Evolutionary conservation across 306 rosid species (phyloP).

Genomic region (Castanospermum australe): DNA sequence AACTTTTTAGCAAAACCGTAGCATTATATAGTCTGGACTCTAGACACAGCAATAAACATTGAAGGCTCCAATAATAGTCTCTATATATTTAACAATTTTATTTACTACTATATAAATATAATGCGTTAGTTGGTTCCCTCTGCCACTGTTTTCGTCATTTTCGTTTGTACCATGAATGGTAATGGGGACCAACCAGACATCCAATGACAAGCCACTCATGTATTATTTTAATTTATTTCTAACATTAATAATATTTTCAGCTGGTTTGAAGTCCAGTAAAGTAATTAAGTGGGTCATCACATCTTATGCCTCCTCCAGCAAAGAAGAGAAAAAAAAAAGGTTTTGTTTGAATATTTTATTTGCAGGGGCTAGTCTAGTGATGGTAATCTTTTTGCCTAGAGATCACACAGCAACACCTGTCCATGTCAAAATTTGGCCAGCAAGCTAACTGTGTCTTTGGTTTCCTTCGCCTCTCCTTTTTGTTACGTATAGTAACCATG

Average conservation of each 20-base stretch:
- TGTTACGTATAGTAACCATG: neutral
- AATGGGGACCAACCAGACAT: constrained; percentile 15
- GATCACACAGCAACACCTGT: constrained; percentile 45
- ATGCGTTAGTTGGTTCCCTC: neutral
- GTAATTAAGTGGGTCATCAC: constrained; percentile 27
- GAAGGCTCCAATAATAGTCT: constrained; percentile 1
- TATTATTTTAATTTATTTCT: neutral
- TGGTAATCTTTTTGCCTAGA: constrained; percentile 32
- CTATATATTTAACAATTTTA: neutral
- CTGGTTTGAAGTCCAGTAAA: neutral
- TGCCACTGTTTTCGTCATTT: neutral
- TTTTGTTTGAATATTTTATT: neutral
- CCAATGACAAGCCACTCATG: constrained; percentile 16
- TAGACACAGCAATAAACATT: neutral
- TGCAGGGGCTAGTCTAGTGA: neutral
- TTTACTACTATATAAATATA: neutral
- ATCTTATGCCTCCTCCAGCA: neutral
- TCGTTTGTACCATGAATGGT: neutral
- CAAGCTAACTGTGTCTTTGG: neutral
- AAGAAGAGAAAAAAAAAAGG: neutral
- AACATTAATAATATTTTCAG: neutral
- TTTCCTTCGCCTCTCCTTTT: neutral
- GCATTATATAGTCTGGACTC: neutral
- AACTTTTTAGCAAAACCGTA: neutral
- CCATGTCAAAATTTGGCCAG: constrained; percentile 17